These are phyloP conservation scores for Fusarium brachygibbosum DNA, from an alignment of 2,329 filamentous ascomycete species.

Conservation along the genomic window DNA sequence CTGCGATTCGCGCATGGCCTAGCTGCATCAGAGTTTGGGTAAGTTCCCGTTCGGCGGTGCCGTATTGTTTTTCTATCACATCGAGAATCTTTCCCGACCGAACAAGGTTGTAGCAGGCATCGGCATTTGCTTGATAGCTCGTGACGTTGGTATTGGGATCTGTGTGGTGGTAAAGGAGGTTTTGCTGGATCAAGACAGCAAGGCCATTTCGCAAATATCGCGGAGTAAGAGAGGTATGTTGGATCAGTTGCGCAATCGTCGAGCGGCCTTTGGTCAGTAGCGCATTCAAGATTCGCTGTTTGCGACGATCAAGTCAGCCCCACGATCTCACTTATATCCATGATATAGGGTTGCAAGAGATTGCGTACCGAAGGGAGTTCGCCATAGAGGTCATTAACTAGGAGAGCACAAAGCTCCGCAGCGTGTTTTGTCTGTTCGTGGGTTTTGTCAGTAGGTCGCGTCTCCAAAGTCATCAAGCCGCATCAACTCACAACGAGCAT, in stretches of 20 bases:
- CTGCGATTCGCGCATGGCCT: slow-evolving; percentile 80
- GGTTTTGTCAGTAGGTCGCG: slow-evolving; percentile 44
- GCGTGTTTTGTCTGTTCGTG: slow-evolving; percentile 74
- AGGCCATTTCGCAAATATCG: slow-evolving; percentile 85
- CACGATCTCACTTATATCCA: slow-evolving; percentile 33
- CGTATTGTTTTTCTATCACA: slow-evolving; percentile 79
- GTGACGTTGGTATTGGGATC: slow-evolving; percentile 72
- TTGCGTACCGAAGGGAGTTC: slow-evolving; percentile 87
- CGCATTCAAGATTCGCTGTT: slow-evolving; percentile 84
- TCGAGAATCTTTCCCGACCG: slow-evolving; percentile 86
- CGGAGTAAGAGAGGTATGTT: slow-evolving; percentile 78
- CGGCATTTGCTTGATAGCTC: slow-evolving; percentile 86
- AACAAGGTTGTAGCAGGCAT: slow-evolving; percentile 84
- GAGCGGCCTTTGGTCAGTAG: slow-evolving; percentile 85
- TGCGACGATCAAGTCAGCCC: slow-evolving; percentile 48
- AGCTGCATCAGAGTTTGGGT: slow-evolving; percentile 81
- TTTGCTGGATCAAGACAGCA: slow-evolving; percentile 87
- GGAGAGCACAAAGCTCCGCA: slow-evolving; percentile 88
- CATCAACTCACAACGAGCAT: slow-evolving; percentile 64
- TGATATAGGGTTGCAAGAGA: slow-evolving; percentile 24
- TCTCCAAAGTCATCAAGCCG: slow-evolving; percentile 31
- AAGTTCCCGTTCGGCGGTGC: slow-evolving; percentile 78
- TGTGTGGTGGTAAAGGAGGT: slow-evolving; percentile 81
- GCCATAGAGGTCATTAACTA: slow-evolving; percentile 90
- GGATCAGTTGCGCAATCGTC: slow-evolving; percentile 75